Conservation (phyloP, 352 stramenopile genomes). For the Phytophthora sansomeana region DNA sequence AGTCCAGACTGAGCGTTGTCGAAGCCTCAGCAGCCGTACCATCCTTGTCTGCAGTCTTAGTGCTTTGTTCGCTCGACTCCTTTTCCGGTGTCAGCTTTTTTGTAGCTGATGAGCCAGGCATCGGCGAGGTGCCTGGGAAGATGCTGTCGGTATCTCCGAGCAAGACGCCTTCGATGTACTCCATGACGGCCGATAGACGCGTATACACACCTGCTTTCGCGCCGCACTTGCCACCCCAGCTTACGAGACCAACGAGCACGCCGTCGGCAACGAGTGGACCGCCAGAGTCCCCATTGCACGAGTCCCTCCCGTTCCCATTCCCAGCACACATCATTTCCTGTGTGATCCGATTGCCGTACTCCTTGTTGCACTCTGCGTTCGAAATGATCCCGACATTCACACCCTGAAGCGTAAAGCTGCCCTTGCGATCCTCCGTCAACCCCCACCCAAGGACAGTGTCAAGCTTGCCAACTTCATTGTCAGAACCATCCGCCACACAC, state of each 20-base stretch:
- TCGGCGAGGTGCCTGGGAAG: neutral
- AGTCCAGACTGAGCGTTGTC: neutral
- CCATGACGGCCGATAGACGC: constrained; percentile 49
- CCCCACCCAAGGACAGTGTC: constrained; percentile 61
- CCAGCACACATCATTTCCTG: constrained; percentile 67
- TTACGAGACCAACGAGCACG: constrained; percentile 62
- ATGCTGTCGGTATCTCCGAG: constrained; percentile 13
- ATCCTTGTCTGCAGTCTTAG: neutral
- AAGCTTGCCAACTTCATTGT: constrained; percentile 50
- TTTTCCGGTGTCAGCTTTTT: neutral
- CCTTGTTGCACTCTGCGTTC: constrained; percentile 53
- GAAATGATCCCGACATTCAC: constrained; percentile 57
- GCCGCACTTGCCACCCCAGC: constrained; percentile 65
- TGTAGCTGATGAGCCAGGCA: neutral
- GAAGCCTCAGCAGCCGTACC: neutral
- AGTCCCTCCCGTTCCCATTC: constrained; percentile 51
- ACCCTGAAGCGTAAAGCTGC: constrained; percentile 45
- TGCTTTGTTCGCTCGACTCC: constrained; percentile 9
- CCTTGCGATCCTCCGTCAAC: constrained; percentile 44
- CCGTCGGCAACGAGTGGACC: constrained; percentile 55
- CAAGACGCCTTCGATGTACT: constrained; percentile 68
- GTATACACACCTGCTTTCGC: constrained; percentile 59
- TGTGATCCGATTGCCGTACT: constrained; percentile 52
- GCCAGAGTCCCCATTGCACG: constrained; percentile 72
- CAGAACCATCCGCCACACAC: constrained; percentile 39